A percentile compares a stretch with the other conserved stretches of the same genome.
These are phyloP conservation scores for Bacterosira constricta DNA, from an alignment of 108 stramenopile species.

Conservation along the genomic window DNA sequence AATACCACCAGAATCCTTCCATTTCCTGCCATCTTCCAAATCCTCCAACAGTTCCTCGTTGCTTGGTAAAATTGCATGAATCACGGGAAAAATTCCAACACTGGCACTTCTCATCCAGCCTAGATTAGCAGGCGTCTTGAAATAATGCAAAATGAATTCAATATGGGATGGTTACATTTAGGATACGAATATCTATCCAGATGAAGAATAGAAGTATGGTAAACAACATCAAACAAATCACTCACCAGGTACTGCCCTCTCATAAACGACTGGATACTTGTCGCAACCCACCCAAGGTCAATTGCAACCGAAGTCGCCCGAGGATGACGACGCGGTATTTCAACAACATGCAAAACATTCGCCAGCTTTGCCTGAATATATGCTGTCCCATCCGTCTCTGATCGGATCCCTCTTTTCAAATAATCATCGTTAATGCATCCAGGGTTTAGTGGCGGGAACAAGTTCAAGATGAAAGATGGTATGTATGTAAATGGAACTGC, in stretches of 20 bases:
- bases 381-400: constrained; percentile 22
- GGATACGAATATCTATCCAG: too few species aligned
- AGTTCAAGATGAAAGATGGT: neutral
- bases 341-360: constrained; percentile 44
- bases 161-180: too few species aligned
- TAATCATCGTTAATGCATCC: constrained; percentile 41
- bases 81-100: constrained; percentile 29
- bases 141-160: too few species aligned
- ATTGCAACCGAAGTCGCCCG: constrained; percentile 28
- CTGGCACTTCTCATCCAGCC: constrained; percentile 36
- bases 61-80: constrained; percentile 38
- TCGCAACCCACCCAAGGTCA: constrained; percentile 49
- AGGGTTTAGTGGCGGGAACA: constrained; percentile 3
- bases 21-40: constrained; percentile 9
- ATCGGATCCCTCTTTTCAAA: constrained; percentile 6
- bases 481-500: constrained; percentile 22
- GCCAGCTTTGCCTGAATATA: constrained; percentile 48
- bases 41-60: constrained; percentile 23
- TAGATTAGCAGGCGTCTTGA: constrained; percentile 21
- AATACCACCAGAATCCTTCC: constrained; percentile 35
- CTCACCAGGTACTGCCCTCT: neutral
- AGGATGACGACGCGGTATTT: constrained; percentile 32
- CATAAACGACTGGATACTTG: constrained; percentile 44
- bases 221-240: neutral
- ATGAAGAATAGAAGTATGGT: neutral